Base-by-base conservation (phyloP, 768 basidiomycete genomes). In the Termitomyces sp. region DNA sequence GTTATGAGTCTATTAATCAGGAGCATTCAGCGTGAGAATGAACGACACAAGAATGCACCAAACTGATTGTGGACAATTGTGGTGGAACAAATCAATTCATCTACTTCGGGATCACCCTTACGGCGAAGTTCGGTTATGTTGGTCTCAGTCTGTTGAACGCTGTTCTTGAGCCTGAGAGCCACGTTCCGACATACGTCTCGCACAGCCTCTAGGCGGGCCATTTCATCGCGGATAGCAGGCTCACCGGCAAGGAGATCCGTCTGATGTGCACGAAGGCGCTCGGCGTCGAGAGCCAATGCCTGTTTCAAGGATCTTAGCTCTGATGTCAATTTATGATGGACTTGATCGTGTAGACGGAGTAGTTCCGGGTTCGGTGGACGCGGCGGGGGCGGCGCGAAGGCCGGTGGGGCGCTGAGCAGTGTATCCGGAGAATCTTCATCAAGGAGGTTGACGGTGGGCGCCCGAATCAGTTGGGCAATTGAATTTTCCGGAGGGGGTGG, bases 61-160 rank as follows among this genome's bases (percentile, higher is more conserved):
- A 23, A 97, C 97, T 99, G 97, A 72, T 96, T 96, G 68, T 97
- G 87, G 33, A 99, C 96, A 51, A 99, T 98, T 30, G 84, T 91
- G 11, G 92, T 96, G 30, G 92, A 88, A 70, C 97, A 99, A 1
- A 98, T 86, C 53, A 98, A 80, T 75, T 99, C 97, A 71, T 99
- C 97, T 10, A 98, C 94, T 62, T 90, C 89, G 12, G 92, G 91
- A 70, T 95, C 93, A 33, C 91, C 93, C 71, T 88, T 89, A 58
- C 83, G 75, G 60, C 86, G 83, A 61, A 97, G 72, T 63, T 95
- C 92, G 30, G 80, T 70, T 28, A 97, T 77, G 65, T 90, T 86
- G 54, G 79, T 74, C 67, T 95, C 89, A 17, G 82, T 90, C 53
- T 79, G 79, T 8, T 74, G 69, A 6, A 98, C 84, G 8, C 84